These are phyloP conservation scores for Pseudoturritis turrita DNA, from an alignment of 345 rosid species.

Conservation along the genomic window DNA sequence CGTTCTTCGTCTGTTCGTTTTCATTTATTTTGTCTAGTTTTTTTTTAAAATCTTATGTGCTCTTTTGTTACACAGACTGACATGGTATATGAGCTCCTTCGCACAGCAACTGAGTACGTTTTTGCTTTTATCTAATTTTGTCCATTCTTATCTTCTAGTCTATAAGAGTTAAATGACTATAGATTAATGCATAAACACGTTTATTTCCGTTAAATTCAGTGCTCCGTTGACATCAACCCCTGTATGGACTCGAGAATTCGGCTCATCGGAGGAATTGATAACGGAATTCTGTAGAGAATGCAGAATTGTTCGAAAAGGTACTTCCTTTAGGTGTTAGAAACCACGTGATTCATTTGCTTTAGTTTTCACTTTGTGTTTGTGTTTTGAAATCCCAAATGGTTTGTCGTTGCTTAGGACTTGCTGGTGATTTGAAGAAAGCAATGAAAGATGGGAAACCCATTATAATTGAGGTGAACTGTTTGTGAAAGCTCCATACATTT, in stretches of 20 bases:
- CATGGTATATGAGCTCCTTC: conserved; percentile 83
- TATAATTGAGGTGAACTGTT: conserved; percentile 71
- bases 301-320: conserved; percentile 97
- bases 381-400: neutral
- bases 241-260: conserved; percentile 87
- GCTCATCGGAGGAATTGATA: conserved; percentile 80
- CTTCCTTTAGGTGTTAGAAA: neutral
- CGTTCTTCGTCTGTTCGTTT: neutral
- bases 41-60: conserved; percentile 10
- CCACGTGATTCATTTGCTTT: neutral
- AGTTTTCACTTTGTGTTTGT: neutral
- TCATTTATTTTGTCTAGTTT: neutral
- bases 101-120: conserved; percentile 89
- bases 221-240: conserved; percentile 93
- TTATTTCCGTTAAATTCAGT: conserved; percentile 34
- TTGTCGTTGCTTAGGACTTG: conserved; percentile 63
- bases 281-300: conserved; percentile 97
- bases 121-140: neutral
- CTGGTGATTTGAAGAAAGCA: conserved; percentile 98
- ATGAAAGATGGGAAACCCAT: conserved; percentile 99
- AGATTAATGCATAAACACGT: neutral
- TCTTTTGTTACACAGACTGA: conserved; percentile 57
- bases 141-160: neutral
- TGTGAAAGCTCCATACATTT: neutral
- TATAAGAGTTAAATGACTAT: neutral